Base-by-base conservation (phyloP, 768 basidiomycete species). In the Kwoniella botswanensis region DNA sequence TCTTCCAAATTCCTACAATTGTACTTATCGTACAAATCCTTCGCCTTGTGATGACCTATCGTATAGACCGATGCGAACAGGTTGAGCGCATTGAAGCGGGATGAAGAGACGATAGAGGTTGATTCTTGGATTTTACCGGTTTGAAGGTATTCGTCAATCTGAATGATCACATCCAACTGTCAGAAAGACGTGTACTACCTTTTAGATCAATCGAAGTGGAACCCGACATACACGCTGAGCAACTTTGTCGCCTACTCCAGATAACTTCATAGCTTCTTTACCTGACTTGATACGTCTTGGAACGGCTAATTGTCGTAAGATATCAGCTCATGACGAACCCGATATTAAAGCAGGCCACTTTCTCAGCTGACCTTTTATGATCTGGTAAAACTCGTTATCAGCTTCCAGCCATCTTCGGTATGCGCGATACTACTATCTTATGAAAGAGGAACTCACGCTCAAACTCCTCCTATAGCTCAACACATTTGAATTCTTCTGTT, bases 1-100 rank as follows among this genome's bases (percentile, higher is more conserved):
- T 84, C 76, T 42, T 74, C 82, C 13, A 93, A 79, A 0, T 88
- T 90, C 43, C 92, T 88, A 77, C 82, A 76, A 57, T 82, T 65
- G 71, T 82, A 70, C 41, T 68, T 75, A 63, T 82, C 82, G 50
- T 81, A 76, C 56, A 82, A 75, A 29, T 72, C 76, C n/a, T 74
- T 64, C 15, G 83, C 81, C 12, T 72, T 84, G 26, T 67, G 55
- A 50, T 77, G 78, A 3, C 83, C 83, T 35, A 84, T 78, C 1
- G 82, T 79, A 59, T 81, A 82, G 7, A 84, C 74, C 4, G 78
- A 78, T 10, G 83, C 76, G 59, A 84, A 82, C 3, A 65, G 60
- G 11, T 76, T 68, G 43, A 84, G 65, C 3, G 78, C 71, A 56
- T 75, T 72, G 62, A 74, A 79, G 13, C 81, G 68, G 11, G 72